These are phyloP conservation scores for Lagenaria siceraria DNA, from an alignment of 306 rosid species.

Conservation along the genomic window DNA sequence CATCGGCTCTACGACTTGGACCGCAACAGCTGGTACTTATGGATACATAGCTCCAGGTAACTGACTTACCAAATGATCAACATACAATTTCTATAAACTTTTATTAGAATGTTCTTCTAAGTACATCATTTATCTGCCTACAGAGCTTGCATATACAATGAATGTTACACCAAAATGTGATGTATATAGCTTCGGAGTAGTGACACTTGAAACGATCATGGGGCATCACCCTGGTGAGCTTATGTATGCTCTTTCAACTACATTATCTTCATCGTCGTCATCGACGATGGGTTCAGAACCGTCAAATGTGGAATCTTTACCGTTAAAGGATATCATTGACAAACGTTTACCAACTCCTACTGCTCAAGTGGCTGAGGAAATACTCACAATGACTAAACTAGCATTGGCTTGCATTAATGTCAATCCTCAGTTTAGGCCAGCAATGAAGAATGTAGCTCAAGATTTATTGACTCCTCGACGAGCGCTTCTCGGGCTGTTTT, in stretches of 20 bases:
- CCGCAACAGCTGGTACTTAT: background rate
- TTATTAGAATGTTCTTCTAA: background rate
- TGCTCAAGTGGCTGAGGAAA: background rate
- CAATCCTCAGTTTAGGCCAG: constrained; percentile 8
- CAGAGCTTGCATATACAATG: constrained; percentile 13
- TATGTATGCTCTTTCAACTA: background rate
- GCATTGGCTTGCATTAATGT: constrained; percentile 6
- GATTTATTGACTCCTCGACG: background rate
- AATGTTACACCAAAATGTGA: constrained; percentile 10
- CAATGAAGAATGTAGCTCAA: constrained; percentile 4
- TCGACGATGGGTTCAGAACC: background rate
- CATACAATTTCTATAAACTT: background rate
- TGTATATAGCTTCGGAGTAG: constrained; percentile 12
- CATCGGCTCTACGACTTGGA: constrained; percentile 1
- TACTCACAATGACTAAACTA: background rate
- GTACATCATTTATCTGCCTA: background rate
- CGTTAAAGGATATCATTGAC: constrained; percentile 1
- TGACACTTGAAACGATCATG: constrained; percentile 7
- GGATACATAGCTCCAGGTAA: constrained; percentile 18
- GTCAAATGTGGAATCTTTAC: background rate
- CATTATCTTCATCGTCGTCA: background rate
- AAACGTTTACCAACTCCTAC: constrained; percentile 2
- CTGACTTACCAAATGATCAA: background rate
- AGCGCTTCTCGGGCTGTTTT: background rate
- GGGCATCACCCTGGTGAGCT: constrained; percentile 8